Base-by-base conservation (phyloP, 1,284 basidiomycete genomes). In the Mrakiaceae sp. region DNA sequence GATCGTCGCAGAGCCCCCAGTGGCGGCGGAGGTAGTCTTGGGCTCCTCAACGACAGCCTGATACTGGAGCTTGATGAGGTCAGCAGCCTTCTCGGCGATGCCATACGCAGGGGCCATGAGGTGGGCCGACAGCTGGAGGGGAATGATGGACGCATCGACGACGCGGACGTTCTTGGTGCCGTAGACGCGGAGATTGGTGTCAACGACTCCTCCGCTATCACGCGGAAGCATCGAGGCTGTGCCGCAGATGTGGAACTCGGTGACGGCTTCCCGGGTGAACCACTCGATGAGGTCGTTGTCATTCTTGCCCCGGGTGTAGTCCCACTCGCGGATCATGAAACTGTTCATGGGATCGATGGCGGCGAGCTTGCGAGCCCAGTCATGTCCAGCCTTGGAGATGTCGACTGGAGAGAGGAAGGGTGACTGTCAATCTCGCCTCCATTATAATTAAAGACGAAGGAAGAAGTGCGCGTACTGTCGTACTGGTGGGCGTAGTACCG, bases 11-110 rank as follows among this genome's bases (percentile, higher is more conserved):
- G 69, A 70, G 48, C 72, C 70, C 43, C 64, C 61, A 4, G 69
- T 67, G 53, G 71, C 71, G 9, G 72, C 71, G 42, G 62, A 42
- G 27, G 56, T 43, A 14, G 59, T 62, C 3, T 63, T n/a, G 39
- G 60, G 63, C 16, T 61, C 46, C 42, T 65, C 50, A 16, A 59
- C 48, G 44, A 60, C 43, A 14, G 53, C 53, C 48, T 72, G 70
- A 71, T 71, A 75, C 49, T 68, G 54, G 71, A 81, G 80, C 52
- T 73, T 82, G 82, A 75, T 87, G 65, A 88, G 78, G 55, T 80
- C 79, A 5, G 84, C 80, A 0, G 82, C 85, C 73, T 82, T 82
- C 75, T 88, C 86, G 5, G 85, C 86, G 58, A 87, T 76, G 43
- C 85, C 87, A 71, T 86, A 90, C 3, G 82, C 81, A 4, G 83